Percentiles rank a stretch among this genome's conserved stretches.
Evolutionary conservation across 2,329 filamentous ascomycete species (phyloP).

Genomic region (Rachicladosporium sp.): DNA sequence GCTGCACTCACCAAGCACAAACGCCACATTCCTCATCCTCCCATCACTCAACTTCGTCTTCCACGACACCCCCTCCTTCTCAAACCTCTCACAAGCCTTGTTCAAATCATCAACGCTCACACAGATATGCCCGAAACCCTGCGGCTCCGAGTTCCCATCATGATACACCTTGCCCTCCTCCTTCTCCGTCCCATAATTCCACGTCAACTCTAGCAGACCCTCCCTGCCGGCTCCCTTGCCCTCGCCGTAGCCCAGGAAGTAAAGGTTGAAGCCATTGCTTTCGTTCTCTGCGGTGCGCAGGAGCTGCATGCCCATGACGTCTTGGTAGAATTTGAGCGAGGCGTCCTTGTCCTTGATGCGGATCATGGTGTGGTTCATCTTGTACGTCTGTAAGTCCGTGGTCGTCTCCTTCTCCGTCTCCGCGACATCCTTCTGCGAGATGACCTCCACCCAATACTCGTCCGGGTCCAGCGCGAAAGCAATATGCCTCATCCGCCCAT

Average conservation of each 20-base stretch:
- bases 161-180: conserved; percentile 77
- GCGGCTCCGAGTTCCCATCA: conserved; percentile 79
- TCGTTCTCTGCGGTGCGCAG: conserved; percentile 60
- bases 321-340: conserved; percentile 45
- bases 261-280: conserved; percentile 70
- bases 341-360: conserved; percentile 59
- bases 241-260: conserved; percentile 70
- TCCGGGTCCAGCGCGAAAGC: conserved; percentile 62
- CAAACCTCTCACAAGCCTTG: conserved; percentile 75
- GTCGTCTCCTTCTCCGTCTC: conserved; percentile 58
- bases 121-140: conserved; percentile 90
- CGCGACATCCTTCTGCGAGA: conserved; percentile 59
- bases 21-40: conserved; percentile 82
- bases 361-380: conserved; percentile 85
- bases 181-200: conserved; percentile 74
- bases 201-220: conserved; percentile 81
- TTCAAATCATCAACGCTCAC: conserved; percentile 80
- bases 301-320: conserved; percentile 78
- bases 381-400: conserved; percentile 65
- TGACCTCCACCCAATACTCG: conserved; percentile 57
- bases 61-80: conserved; percentile 70
- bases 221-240: conserved; percentile 57
- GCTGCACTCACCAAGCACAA: conserved; percentile 50
- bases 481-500: conserved; percentile 77
- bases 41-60: conserved; percentile 94